phyloP scores from a whole-genome alignment of 164 flowering plant genomes.

The Annona squamosa region DNA sequence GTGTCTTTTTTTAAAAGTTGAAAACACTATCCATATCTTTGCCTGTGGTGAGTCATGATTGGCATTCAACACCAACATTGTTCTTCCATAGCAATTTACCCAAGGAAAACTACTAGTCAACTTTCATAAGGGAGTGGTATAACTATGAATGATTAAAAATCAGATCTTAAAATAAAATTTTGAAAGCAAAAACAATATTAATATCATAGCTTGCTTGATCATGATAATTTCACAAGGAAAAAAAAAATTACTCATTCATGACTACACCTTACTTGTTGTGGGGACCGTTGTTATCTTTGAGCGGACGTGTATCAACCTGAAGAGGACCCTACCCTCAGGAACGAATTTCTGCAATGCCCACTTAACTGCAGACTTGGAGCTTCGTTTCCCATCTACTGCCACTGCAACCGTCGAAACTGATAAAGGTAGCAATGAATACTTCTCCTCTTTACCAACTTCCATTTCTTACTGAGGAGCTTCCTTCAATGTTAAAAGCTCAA shows the following conservation, averaged over 20 bases:
- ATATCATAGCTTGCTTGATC: background rate
- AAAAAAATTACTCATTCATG: background rate
- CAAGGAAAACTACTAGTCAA: background rate
- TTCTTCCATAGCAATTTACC: background rate
- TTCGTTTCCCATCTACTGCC: conserved; percentile 54
- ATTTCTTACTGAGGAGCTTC: conserved; percentile 19
- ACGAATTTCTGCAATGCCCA: conserved; percentile 83
- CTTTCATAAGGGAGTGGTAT: background rate
- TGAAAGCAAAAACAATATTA: background rate
- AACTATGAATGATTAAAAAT: background rate
- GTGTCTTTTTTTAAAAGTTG: too few relatives aligned
- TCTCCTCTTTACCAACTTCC: conserved; percentile 25
- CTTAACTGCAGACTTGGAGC: conserved; percentile 44
- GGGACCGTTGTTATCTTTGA: conserved; percentile 40
- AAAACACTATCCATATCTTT: too few relatives aligned
- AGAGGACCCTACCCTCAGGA: conserved; percentile 39
- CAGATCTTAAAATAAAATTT: background rate
- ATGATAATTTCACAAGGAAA: background rate
- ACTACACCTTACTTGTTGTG: conserved; percentile 46
- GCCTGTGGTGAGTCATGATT: too few relatives aligned
- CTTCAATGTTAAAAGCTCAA: background rate
- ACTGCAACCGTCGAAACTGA: conserved; percentile 35
- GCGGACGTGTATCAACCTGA: conserved; percentile 71
- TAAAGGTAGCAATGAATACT: conserved; percentile 13
- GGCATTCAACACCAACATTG: background rate